phyloP scores from a whole-genome alignment of 495 filamentous ascomycete species.

The Podospora fimiseda region DNA sequence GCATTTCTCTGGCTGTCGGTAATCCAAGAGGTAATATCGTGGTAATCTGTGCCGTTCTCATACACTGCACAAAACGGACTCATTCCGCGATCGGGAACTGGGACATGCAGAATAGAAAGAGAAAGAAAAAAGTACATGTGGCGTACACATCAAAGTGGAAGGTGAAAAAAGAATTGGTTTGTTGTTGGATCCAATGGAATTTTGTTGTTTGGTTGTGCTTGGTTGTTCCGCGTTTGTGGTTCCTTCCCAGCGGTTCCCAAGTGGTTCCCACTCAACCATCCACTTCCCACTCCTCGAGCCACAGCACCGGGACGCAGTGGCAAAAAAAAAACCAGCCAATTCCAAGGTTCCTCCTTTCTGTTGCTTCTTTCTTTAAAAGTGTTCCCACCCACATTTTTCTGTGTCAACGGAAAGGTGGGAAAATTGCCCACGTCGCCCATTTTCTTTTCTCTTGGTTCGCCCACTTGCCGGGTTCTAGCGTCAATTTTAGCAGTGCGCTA shows the following conservation, averaged over 20 bases:
- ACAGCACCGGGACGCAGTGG: constrained; percentile 5
- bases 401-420: too few relatives aligned
- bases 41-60: neutral
- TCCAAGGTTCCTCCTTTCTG: too few relatives aligned
- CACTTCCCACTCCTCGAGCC: constrained; percentile 3
- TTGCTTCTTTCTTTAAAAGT: too few relatives aligned
- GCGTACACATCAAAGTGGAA: neutral
- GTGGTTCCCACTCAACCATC: neutral
- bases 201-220: neutral
- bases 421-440: neutral
- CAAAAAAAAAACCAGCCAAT: neutral
- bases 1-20: too few relatives aligned
- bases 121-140: too few relatives aligned
- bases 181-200: neutral
- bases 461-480: neutral
- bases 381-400: neutral
- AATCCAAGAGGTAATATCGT: too few relatives aligned
- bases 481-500: constrained; percentile 15
- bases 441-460: too few relatives aligned
- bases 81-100: constrained; percentile 5
- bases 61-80: neutral
- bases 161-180: neutral
- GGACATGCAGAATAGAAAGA: too few relatives aligned
- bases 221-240: neutral
- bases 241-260: too few relatives aligned